phyloP scores from a whole-genome alignment of 75 land plant species.

The Adiantum capillusveneris region DNA sequence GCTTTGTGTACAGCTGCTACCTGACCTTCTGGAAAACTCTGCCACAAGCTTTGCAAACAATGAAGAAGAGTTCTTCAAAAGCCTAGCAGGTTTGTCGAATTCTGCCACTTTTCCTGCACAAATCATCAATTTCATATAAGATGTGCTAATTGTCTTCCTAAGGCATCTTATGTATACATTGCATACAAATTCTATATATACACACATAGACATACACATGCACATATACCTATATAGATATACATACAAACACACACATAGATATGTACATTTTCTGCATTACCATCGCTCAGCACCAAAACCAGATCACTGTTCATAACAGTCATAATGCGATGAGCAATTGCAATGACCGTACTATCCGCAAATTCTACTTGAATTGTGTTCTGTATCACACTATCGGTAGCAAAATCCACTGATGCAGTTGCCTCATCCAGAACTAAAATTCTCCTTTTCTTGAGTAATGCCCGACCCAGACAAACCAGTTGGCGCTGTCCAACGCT shows the following conservation, averaged over 20 bases:
- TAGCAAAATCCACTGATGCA: conserved; percentile 74
- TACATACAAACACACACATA: not conserved
- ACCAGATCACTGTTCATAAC: conserved; percentile 69
- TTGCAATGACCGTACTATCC: conserved; percentile 52
- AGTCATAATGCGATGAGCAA: conserved; percentile 69
- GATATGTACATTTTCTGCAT: no score
- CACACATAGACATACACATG: no score
- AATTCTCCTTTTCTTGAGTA: conserved; percentile 53
- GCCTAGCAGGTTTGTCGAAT: conserved; percentile 40
- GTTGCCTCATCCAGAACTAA: conserved; percentile 81
- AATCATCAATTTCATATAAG: not conserved
- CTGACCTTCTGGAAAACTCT: conserved; percentile 65
- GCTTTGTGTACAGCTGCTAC: no score
- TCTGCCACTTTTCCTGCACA: conserved; percentile 55
- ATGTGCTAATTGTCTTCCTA: not conserved
- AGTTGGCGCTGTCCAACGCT: conserved; percentile 84
- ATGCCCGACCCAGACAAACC: conserved; percentile 57
- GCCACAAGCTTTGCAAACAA: conserved; percentile 61
- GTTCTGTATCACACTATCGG: conserved; percentile 55
- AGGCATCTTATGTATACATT: no score
- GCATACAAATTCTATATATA: no score
- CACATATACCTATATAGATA: no score
- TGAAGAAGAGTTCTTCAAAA: conserved; percentile 44
- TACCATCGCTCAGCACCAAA: conserved; percentile 60
- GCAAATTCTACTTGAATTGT: conserved; percentile 46